phyloP scores from a whole-genome alignment of 768 basidiomycete species.

The Mycena epipterygia region DNA sequence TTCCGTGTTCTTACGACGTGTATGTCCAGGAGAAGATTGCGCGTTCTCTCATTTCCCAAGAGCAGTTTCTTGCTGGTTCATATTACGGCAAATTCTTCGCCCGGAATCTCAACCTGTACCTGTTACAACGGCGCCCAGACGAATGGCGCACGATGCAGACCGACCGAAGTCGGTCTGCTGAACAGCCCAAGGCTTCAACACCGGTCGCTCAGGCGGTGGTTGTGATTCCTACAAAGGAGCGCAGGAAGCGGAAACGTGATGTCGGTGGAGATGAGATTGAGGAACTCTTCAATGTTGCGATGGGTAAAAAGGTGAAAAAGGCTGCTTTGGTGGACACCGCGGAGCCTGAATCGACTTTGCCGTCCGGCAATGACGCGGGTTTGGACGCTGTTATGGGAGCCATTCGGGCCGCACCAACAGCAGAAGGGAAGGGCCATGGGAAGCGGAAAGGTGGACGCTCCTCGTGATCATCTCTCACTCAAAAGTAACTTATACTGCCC shows the following conservation, averaged over 20 bases:
- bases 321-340: constrained; percentile 53
- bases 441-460: constrained; percentile 39
- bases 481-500: constrained; percentile 26
- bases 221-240: constrained; percentile 33
- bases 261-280: constrained; percentile 79
- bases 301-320: constrained; percentile 74
- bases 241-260: constrained; percentile 64
- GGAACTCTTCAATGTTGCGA: constrained; percentile 68
- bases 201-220: neutral
- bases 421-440: constrained; percentile 53
- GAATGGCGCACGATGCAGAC: constrained; percentile 88
- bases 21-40: constrained; percentile 88
- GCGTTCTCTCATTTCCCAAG: constrained; percentile 78
- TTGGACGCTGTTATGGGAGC: constrained; percentile 68
- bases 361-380: constrained; percentile 31
- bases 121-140: constrained; percentile 83
- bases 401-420: constrained; percentile 70
- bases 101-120: constrained; percentile 80
- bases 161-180: constrained; percentile 46
- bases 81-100: constrained; percentile 92
- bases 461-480: constrained; percentile 2
- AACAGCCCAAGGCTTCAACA: neutral
- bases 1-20: constrained; percentile 8
- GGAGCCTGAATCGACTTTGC: constrained; percentile 13
- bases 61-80: constrained; percentile 79